Conservation (phyloP, 2,329 filamentous ascomycete genomes). For the Paramyrothecium sp. region DNA sequence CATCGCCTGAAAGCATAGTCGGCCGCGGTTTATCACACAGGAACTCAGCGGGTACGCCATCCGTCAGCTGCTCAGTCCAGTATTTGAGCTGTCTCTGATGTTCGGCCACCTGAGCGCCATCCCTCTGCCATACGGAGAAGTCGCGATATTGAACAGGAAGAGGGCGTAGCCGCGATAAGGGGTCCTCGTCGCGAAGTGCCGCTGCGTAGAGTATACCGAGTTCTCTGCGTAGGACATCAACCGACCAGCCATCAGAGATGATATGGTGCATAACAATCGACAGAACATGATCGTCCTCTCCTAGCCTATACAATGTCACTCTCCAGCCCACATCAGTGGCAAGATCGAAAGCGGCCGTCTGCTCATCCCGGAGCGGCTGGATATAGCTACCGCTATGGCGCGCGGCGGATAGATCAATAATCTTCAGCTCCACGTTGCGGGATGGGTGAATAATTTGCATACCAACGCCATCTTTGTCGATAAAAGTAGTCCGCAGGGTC, state of each 20-base stretch:
- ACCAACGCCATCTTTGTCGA: not conserved
- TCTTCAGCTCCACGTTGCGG: not conserved
- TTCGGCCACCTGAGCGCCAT: slow-evolving; percentile 6
- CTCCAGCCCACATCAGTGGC: slow-evolving; percentile 17
- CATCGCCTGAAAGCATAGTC: slow-evolving; percentile 8
- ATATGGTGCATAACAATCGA: slow-evolving; percentile 27
- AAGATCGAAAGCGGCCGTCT: slow-evolving; percentile 20
- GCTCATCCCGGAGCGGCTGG: slow-evolving; percentile 7
- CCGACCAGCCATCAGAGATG: slow-evolving; percentile 25
- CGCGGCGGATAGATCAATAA: slow-evolving; percentile 3
- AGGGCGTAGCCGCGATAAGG: not conserved
- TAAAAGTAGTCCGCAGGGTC: slow-evolving; percentile 13
- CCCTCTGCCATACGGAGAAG: slow-evolving; percentile 20
- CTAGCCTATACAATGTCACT: slow-evolving; percentile 8
- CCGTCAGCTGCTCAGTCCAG: slow-evolving; percentile 15
- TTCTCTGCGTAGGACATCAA: slow-evolving; percentile 19
- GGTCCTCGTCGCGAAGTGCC: not conserved
- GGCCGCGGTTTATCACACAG: slow-evolving; percentile 14
- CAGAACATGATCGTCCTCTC: slow-evolving; percentile 14
- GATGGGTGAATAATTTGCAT: slow-evolving; percentile 7
- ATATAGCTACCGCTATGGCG: not conserved
- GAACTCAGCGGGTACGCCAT: slow-evolving; percentile 13
- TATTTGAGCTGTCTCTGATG: slow-evolving; percentile 19
- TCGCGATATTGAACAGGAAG: slow-evolving; percentile 23
- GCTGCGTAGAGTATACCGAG: slow-evolving; percentile 15